Percentiles rank a stretch among this genome's conserved stretches.
Evolutionary conservation across 805 yeast genomes (phyloP).

Genomic region (Wickerhamiella domercqiae): DNA sequence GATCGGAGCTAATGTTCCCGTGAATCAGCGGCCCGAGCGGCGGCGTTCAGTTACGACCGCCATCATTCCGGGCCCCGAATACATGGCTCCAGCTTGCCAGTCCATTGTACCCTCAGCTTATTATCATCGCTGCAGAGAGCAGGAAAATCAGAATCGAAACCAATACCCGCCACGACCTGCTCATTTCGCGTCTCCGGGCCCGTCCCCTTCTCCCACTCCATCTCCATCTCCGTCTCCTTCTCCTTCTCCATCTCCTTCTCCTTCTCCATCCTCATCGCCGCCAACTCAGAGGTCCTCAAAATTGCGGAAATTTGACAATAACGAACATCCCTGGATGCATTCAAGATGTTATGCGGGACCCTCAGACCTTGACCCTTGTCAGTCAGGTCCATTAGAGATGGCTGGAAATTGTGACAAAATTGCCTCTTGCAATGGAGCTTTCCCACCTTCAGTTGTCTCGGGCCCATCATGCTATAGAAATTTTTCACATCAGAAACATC

Average conservation of each 20-base stretch:
- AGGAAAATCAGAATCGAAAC: too few species aligned
- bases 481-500: too few species aligned
- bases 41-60: neutral
- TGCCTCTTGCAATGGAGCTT: too few species aligned
- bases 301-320: neutral
- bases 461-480: too few species aligned
- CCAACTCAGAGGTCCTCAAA: neutral
- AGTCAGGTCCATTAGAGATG: too few species aligned
- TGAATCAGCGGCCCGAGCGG: conserved; percentile 8
- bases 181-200: neutral
- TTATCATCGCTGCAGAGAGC: neutral
- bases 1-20: conserved; percentile 8
- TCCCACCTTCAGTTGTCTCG: too few species aligned
- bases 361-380: too few species aligned
- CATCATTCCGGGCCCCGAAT: neutral
- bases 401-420: too few species aligned
- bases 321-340: neutral
- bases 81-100: neutral
- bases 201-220: neutral
- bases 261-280: neutral
- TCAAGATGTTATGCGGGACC: too few species aligned
- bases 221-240: neutral
- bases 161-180: neutral
- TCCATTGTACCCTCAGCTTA: neutral
- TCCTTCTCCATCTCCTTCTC: neutral